phyloP scores from a whole-genome alignment of 768 basidiomycete genomes.

The Leccinum olivaceopallidum region DNA sequence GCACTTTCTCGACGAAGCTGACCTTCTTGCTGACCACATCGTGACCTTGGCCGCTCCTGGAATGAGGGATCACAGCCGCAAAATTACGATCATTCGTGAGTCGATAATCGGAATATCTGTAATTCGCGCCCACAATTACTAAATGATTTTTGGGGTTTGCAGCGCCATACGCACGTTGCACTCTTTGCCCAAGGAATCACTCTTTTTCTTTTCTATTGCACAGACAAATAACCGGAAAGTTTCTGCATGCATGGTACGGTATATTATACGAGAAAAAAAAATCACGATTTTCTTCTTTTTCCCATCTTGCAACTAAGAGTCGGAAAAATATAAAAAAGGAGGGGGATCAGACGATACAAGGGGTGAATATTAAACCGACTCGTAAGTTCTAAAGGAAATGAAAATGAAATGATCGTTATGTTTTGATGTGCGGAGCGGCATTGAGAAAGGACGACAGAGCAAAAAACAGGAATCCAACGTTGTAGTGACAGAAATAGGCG shows the following conservation, averaged over 20 bases:
- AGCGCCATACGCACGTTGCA: too few relatives aligned
- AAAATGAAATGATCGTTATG: conserved; percentile 26
- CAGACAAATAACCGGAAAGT: background rate
- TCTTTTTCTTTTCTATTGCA: background rate
- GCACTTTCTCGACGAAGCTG: conserved; percentile 81
- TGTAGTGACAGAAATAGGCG: conserved; percentile 27
- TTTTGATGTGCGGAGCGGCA: conserved; percentile 17
- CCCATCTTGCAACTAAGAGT: background rate
- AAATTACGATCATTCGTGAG: too few relatives aligned
- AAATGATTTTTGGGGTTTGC: too few relatives aligned
- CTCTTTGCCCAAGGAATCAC: background rate
- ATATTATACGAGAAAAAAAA: conserved; percentile 4
- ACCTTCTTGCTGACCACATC: conserved; percentile 74
- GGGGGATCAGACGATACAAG: conserved; percentile 6
- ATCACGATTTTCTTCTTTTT: conserved; percentile 10
- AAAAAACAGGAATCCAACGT: conserved; percentile 35
- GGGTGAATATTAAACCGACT: conserved; percentile 22
- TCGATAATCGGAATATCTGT: too few relatives aligned
- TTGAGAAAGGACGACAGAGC: conserved; percentile 14
- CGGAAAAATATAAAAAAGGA: conserved; percentile 4
- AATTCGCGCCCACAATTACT: too few relatives aligned
- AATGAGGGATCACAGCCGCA: conserved; percentile 48
- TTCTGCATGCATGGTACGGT: conserved; percentile 1
- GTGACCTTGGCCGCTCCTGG: conserved; percentile 76
- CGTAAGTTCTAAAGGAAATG: conserved; percentile 17